Base-by-base conservation (phyloP, 2,329 filamentous ascomycete genomes). In the Penicillium aurantiogriseum region DNA sequence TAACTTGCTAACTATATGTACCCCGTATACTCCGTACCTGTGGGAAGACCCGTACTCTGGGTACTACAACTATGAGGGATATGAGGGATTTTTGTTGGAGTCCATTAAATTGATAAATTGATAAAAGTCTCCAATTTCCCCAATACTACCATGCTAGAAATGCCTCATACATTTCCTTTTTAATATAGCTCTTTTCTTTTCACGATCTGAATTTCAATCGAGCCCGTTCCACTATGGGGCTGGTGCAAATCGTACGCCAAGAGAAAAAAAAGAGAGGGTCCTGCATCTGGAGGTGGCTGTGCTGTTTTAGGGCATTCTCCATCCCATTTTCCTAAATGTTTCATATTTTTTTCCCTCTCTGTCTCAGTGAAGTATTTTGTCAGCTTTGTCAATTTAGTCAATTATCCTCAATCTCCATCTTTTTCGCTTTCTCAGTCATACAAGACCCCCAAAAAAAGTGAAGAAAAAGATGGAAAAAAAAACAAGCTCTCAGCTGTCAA, bases 271-370 rank as follows among this genome's bases (percentile, higher is more conserved):
- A 27, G 25, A 44, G 5, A 27, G 17, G 35, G 33, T 25, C 21
- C 21, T 57, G 47, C 47, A 56, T 43, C 49, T 63, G 63, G 54
- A 63, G 59, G 63, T 66, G 64, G 64, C 64, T 65, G 64, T 66
- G 64, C 61, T 29, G 35, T 27, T n/a, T 36, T n/a, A 23, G 48
- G 27, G 47, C 43, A 40, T 63, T 52, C 55, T 35, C 48, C 48
- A 25, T 8, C 6, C 25, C 15, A 3, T 35, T 25, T 59, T 57
- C 35, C 42, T 27, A 27, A 2, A 27, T 49, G 45, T 61, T 59
- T 47, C 52, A 54, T 31, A 7, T 39, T 19, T 19, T 21, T 27
- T 27, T 25, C 1, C 17, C 23, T 43, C 9, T 23, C 11, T 42
- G 17, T 43, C 36, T 19, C 11, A 0, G 31, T 33, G 11, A 33